A percentile compares a stretch with the other conserved stretches of the same genome.
Evolutionary conservation across 73 alveolate genomes (phyloP).

Genomic region (Symbiodinium natans): DNA sequence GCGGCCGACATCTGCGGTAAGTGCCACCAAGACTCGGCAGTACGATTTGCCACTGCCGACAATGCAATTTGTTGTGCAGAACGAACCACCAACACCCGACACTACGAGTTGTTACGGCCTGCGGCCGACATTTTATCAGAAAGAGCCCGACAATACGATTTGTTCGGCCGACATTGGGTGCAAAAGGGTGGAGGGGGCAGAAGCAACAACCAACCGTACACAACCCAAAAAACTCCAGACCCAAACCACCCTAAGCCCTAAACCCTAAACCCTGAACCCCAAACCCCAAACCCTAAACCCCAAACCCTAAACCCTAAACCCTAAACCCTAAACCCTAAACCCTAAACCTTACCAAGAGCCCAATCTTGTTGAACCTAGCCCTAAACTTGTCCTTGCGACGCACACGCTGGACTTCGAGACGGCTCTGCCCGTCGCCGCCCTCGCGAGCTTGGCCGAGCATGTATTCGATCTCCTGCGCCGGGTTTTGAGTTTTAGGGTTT

Average conservation of each 20-base stretch:
- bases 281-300: too few species aligned
- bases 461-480: neutral
- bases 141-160: neutral
- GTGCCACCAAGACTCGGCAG: neutral
- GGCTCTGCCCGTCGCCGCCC: neutral
- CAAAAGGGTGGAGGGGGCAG: too few species aligned
- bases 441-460: neutral
- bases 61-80: neutral
- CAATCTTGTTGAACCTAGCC: too few species aligned
- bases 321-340: neutral
- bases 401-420: neutral
- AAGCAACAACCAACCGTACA: neutral
- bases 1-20: neutral
- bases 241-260: too few species aligned
- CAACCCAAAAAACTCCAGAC: too few species aligned
- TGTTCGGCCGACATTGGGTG: neutral
- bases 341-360: too few species aligned
- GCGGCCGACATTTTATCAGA: neutral
- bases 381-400: neutral
- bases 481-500: too few species aligned
- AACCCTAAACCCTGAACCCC: too few species aligned
- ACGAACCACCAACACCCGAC: neutral
- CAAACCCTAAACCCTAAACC: too few species aligned
- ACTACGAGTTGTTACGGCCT: neutral
- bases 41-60: neutral